Percentiles rank a stretch among this genome's conserved stretches.
Conservation (phyloP, 73 alveolate species). For the Paramecium sonneborni region DNA sequence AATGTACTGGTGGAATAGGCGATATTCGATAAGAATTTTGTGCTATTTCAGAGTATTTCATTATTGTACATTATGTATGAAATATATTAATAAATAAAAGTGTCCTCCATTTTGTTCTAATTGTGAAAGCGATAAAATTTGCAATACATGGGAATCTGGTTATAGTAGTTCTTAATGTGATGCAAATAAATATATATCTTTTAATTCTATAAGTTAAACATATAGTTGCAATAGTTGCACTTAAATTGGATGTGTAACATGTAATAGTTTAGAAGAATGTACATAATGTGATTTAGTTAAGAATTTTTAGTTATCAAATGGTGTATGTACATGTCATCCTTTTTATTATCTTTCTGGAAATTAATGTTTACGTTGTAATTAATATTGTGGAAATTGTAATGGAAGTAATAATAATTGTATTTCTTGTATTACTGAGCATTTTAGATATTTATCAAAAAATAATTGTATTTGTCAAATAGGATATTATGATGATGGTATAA, state of each 20-base stretch:
- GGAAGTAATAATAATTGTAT: background rate
- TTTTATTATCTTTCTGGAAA: background rate
- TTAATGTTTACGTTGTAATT: background rate
- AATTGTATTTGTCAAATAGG: background rate
- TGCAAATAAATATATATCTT: background rate
- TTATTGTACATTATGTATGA: background rate
- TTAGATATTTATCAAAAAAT: background rate
- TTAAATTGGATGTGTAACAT: background rate
- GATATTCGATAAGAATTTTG: background rate
- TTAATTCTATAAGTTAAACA: background rate
- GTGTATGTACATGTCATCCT: background rate
- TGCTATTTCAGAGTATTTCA: background rate
- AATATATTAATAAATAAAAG: background rate
- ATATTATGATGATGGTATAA: background rate
- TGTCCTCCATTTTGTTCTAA: background rate
- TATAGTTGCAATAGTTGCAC: background rate
- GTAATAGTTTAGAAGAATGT: background rate
- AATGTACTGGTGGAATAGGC: background rate
- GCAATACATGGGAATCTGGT: background rate
- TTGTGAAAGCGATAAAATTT: background rate
- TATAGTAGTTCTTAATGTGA: background rate
- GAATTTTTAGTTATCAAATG: background rate
- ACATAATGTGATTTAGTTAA: background rate
- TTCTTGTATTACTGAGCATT: background rate
- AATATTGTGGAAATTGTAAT: background rate